phyloP scores from a whole-genome alignment of 495 filamentous ascomycete species.

The Tuber borchii region DNA sequence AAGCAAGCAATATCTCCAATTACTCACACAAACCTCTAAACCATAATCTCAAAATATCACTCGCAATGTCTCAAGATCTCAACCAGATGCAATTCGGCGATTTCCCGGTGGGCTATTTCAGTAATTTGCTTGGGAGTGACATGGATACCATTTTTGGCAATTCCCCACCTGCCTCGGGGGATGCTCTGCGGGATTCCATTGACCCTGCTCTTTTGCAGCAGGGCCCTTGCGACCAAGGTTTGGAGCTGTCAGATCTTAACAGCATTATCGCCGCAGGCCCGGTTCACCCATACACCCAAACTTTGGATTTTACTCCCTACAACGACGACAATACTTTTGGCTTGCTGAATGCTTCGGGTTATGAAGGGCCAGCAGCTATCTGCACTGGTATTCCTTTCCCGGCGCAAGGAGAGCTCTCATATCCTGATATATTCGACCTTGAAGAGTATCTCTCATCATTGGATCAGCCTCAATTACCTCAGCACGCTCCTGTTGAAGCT shows the following conservation, averaged over 20 bases:
- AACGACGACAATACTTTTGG: neutral
- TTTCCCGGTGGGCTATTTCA: neutral
- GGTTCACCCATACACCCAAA: neutral
- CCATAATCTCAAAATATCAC: neutral
- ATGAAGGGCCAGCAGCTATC: neutral
- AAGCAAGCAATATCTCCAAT: neutral
- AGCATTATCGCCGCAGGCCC: neutral
- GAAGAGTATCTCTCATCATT: neutral
- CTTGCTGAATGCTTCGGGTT: neutral
- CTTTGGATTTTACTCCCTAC: neutral
- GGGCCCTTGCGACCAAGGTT: neutral
- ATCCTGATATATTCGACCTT: neutral
- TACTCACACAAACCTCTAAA: neutral
- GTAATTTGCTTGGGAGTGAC: neutral
- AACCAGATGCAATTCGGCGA: neutral
- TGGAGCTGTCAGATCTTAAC: neutral
- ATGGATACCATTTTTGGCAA: neutral
- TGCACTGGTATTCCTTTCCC: neutral
- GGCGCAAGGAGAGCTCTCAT: neutral
- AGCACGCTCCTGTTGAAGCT: neutral
- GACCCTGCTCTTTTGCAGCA: neutral
- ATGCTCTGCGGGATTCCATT: neutral
- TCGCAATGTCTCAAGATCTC: neutral
- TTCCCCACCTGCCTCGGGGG: neutral
- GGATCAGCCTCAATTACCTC: neutral